phyloP scores from a whole-genome alignment of 2,329 filamentous ascomycete genomes.

The Gliomastix tumulicola region DNA sequence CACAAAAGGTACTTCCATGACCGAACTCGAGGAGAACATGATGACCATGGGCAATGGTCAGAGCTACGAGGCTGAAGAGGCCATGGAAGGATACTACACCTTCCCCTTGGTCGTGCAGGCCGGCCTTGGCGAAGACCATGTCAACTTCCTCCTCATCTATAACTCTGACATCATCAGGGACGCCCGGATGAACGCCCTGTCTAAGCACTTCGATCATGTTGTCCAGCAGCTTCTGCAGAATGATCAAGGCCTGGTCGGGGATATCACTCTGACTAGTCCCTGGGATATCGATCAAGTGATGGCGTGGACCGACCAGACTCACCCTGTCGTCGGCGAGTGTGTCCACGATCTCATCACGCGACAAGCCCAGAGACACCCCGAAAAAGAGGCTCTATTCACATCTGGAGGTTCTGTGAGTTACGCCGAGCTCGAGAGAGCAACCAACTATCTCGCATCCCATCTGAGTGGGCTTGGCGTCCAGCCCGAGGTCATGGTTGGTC shows the following conservation, averaged over 20 bases:
- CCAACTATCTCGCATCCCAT: slow-evolving; percentile 6
- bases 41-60: slow-evolving; percentile 1
- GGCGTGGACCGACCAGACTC: slow-evolving; percentile 21
- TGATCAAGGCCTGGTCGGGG: background rate
- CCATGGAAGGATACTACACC: slow-evolving; percentile 8
- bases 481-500: slow-evolving; percentile 15
- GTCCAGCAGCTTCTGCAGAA: background rate
- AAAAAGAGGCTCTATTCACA: slow-evolving; percentile 12
- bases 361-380: slow-evolving; percentile 11
- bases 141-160: slow-evolving; percentile 5
- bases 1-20: too few relatives aligned
- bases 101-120: slow-evolving; percentile 3
- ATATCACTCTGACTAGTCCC: background rate
- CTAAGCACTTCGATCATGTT: slow-evolving; percentile 1
- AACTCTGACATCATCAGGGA: slow-evolving; percentile 1
- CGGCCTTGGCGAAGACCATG: background rate
- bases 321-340: background rate
- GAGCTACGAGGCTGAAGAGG: slow-evolving; percentile 1
- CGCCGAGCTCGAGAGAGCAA: slow-evolving; percentile 10
- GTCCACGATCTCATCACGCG: background rate
- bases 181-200: background rate
- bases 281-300: slow-evolving; percentile 9
- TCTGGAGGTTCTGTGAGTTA: slow-evolving; percentile 16
- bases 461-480: slow-evolving; percentile 10
- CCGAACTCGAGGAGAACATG: too few relatives aligned